Conservation (phyloP, 2,329 filamentous ascomycete species). For the Neonectria faginata region DNA sequence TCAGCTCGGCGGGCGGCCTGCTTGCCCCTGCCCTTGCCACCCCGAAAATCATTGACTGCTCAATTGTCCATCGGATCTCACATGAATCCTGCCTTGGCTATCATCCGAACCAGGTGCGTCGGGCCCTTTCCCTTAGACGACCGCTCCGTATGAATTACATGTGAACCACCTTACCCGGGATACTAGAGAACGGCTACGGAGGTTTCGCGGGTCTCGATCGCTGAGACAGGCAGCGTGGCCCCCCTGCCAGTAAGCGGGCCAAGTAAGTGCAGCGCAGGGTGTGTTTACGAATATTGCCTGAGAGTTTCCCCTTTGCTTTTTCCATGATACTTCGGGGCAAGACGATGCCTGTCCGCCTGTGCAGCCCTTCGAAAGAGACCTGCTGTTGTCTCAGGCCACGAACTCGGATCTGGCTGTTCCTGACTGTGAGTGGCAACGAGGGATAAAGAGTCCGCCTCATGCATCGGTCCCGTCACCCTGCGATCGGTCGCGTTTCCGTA, state of each 20-base stretch:
- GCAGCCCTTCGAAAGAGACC: conserved; percentile 22
- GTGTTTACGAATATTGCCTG: conserved; percentile 18
- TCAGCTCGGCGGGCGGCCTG: neutral
- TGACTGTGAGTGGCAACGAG: conserved; percentile 28
- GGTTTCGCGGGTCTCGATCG: conserved; percentile 20
- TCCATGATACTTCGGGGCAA: conserved; percentile 30
- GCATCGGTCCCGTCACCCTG: conserved; percentile 20
- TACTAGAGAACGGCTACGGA: conserved; percentile 1
- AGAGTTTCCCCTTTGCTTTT: conserved; percentile 40
- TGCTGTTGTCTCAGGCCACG: conserved; percentile 35
- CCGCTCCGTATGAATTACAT: conserved; percentile 1
- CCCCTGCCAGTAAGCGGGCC: conserved; percentile 36
- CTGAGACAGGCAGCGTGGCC: conserved; percentile 26
- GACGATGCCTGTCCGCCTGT: conserved; percentile 10
- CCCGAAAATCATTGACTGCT: conserved; percentile 3
- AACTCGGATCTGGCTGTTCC: conserved; percentile 5
- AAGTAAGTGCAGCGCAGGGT: neutral
- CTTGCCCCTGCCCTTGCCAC: neutral
- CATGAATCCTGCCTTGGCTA: conserved; percentile 25
- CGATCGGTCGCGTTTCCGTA: conserved; percentile 29
- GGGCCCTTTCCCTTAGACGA: conserved; percentile 14
- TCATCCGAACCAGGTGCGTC: conserved; percentile 29
- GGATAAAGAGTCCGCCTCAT: conserved; percentile 21
- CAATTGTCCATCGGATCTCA: conserved; percentile 41
- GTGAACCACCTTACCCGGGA: neutral